Conservation (phyloP, 306 rosid species). For the Lathyrus aphaca region DNA sequence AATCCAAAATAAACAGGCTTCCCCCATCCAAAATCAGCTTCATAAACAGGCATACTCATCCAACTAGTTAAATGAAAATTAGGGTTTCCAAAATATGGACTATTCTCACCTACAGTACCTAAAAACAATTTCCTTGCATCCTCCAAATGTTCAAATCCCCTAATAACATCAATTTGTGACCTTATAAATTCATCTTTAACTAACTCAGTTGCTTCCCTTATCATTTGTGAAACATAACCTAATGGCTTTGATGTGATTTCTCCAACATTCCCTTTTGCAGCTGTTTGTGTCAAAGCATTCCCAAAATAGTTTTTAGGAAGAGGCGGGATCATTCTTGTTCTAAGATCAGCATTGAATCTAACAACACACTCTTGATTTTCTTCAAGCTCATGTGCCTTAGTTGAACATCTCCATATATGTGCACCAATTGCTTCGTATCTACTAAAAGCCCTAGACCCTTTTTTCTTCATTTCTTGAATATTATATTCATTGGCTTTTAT, state of each 20-base stretch:
- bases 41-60: not conserved
- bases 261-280: too few species aligned
- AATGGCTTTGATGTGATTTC: constrained; percentile 23
- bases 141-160: not conserved
- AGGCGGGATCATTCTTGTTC: too few species aligned
- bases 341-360: too few species aligned
- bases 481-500: too few species aligned
- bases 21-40: constrained; percentile 30
- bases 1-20: constrained; percentile 28
- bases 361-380: too few species aligned
- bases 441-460: too few species aligned
- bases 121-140: not conserved
- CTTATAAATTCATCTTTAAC: constrained; percentile 20
- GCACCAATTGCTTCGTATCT: too few species aligned
- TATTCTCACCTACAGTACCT: not conserved
- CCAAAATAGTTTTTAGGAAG: too few species aligned
- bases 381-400: too few species aligned
- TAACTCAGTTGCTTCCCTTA: constrained; percentile 19
- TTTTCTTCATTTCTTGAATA: too few species aligned
- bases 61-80: constrained; percentile 18
- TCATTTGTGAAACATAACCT: not conserved
- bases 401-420: too few species aligned
- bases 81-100: constrained; percentile 13
- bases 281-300: too few species aligned
- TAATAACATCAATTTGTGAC: constrained; percentile 25